Percentiles rank a stretch among this genome's conserved stretches.
Evolutionary conservation across 805 yeast species (phyloP).

Genomic region (Saccharomycopsis schoenii): DNA sequence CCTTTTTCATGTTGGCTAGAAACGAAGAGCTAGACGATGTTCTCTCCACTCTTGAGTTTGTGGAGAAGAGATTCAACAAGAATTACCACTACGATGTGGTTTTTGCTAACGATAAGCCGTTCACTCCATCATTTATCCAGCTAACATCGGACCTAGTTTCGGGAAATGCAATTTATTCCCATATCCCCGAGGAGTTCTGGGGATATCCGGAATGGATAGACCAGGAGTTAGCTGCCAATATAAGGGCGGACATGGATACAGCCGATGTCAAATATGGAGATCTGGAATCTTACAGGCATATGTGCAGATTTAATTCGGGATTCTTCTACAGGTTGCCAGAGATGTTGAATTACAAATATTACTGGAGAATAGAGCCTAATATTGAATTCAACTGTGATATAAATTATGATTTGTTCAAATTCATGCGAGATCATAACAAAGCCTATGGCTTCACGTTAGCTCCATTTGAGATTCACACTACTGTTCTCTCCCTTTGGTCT

Average conservation of each 20-base stretch:
- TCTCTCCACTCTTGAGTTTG: constrained; percentile 53
- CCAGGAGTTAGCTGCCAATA: constrained; percentile 24
- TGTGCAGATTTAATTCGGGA: constrained; percentile 74
- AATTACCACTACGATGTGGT: constrained; percentile 89
- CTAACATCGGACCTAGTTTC: constrained; percentile 28
- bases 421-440: constrained; percentile 33
- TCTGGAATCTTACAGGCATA: constrained; percentile 42
- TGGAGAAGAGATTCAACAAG: constrained; percentile 83
- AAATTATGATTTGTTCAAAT: constrained; percentile 42
- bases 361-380: constrained; percentile 54
- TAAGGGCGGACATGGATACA: constrained; percentile 23
- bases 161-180: constrained; percentile 33
- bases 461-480: constrained; percentile 42
- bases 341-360: constrained; percentile 40
- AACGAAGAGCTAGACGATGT: constrained; percentile 57
- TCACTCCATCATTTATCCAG: constrained; percentile 30
- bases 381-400: constrained; percentile 48
- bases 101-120: constrained; percentile 42
- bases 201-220: constrained; percentile 36
- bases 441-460: constrained; percentile 42
- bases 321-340: constrained; percentile 40
- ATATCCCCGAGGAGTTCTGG: constrained; percentile 39
- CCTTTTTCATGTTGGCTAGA: constrained; percentile 73
- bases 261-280: constrained; percentile 36
- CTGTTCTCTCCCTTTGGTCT: constrained; percentile 43